phyloP scores from a whole-genome alignment of 768 basidiomycete species.

The Dentipellis sp. region DNA sequence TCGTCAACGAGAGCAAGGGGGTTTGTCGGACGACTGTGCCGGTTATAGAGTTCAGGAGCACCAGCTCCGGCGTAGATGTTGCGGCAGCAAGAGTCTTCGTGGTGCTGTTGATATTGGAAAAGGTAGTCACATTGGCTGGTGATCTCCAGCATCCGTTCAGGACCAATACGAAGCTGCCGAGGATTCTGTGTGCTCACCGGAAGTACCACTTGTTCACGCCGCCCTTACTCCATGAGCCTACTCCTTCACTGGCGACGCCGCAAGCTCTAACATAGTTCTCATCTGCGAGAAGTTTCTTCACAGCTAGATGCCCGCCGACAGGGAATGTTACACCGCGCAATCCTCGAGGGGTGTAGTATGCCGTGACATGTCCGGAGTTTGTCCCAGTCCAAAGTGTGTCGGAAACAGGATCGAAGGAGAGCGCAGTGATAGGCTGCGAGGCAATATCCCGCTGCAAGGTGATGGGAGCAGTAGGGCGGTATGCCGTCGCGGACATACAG shows the following conservation, averaged over 20 bases:
- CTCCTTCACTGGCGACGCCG: slow-evolving; percentile 47
- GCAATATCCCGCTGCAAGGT: slow-evolving; percentile 16
- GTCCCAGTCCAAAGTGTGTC: slow-evolving; percentile 86
- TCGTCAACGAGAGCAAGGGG: slow-evolving; percentile 45
- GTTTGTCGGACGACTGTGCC: slow-evolving; percentile 55
- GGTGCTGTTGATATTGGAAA: slow-evolving; percentile 39
- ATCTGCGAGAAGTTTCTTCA: slow-evolving; percentile 67
- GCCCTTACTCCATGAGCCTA: slow-evolving; percentile 79
- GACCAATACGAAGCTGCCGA: slow-evolving; percentile 19
- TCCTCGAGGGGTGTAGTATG: slow-evolving; percentile 56
- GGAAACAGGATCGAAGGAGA: slow-evolving; percentile 86
- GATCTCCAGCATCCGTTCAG: slow-evolving; percentile 22
- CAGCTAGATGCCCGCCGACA: slow-evolving; percentile 56
- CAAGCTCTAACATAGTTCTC: slow-evolving; percentile 72
- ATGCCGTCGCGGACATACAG: slow-evolving; percentile 13
- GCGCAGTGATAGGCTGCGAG: slow-evolving; percentile 53
- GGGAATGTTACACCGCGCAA: slow-evolving; percentile 66
- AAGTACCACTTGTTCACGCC: slow-evolving; percentile 79
- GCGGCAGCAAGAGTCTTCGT: slow-evolving; percentile 54
- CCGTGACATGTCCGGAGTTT: slow-evolving; percentile 58
- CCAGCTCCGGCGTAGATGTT: slow-evolving; percentile 48
- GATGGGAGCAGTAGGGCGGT: slow-evolving; percentile 16
- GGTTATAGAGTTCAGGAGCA: slow-evolving; percentile 65
- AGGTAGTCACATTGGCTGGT: slow-evolving; percentile 21
- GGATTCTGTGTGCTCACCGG: slow-evolving; percentile 37